Evolutionary conservation across 306 rosid species (phyloP), one percentile per base, ranked within the genome.

Genomic region (Citrullus colocynthis): DNA sequence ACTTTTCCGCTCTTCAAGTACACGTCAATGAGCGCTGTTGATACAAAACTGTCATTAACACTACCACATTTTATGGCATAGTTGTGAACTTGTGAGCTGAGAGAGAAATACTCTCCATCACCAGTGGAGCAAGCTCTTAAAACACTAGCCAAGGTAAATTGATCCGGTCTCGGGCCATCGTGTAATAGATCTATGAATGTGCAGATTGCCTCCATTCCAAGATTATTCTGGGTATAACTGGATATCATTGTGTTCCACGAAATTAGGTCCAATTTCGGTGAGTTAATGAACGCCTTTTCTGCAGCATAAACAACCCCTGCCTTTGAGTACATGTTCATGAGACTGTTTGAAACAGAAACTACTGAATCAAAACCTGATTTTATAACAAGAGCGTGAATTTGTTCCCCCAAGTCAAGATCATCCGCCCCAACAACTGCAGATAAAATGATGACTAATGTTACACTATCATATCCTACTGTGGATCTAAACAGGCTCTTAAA

Each of bases 211-310:
- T 87, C 88, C 82, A 85, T 87, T 79, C 80, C 88, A 70, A 83
- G 81, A 79, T 91, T 80, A 81, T 80, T 82, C 79, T 80, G 81
- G 0, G 86, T 82, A 81, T 86, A 89, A 85, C 88, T 89, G 21
- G 95, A 89, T 81, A 89, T 89, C 86, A 93, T 66, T 0, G 98
- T 88, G 87, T 93, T 93, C 97, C 95, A 93, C 6, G 96, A 88
- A 80, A 93, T 83, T 60, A 93, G 82, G 85, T 93, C 98, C 85
- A 78, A 73, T 61, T 83, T 87, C 56, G 79, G 79, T 88, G 91
- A 87, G 75, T 70, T 67, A 81, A 83, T 56, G 72, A 93, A 93
- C 78, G 89, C 70, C 61, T 42, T 42, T 51, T 80, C 82, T 1
- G 92, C 93, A 71, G 60, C 79, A 66, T 63, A 41, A 65, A 86